Percentiles rank a stretch among this genome's conserved stretches.
Conservation (phyloP, 1,284 basidiomycete species). For the Cutaneotrichosporon sp. region DNA sequence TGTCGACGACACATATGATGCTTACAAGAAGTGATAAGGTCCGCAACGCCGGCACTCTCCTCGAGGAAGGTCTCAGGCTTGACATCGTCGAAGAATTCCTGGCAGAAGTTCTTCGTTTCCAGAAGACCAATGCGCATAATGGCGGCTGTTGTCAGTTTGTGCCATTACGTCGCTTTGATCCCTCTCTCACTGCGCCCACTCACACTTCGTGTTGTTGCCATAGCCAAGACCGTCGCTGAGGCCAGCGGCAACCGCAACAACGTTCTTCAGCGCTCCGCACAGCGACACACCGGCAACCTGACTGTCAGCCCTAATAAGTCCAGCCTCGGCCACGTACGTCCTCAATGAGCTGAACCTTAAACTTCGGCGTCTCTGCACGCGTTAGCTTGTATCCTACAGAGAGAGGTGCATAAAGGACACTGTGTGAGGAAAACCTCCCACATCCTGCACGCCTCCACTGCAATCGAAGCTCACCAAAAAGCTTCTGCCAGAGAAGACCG, state of each 20-base stretch:
- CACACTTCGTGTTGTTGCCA: conserved; percentile 57
- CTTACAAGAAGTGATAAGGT: conserved; percentile 55
- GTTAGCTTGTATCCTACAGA: neutral
- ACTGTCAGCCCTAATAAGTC: neutral
- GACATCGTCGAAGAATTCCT: conserved; percentile 55
- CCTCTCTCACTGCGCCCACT: conserved; percentile 8
- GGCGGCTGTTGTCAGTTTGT: conserved; percentile 44
- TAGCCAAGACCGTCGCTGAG: conserved; percentile 55
- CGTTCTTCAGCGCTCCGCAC: conserved; percentile 57
- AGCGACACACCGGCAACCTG: conserved; percentile 51
- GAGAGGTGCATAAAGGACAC: neutral
- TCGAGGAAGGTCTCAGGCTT: conserved; percentile 53
- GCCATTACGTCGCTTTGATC: neutral
- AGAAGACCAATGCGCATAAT: conserved; percentile 56
- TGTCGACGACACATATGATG: conserved; percentile 31
- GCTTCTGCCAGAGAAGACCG: conserved; percentile 50
- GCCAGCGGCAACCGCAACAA: conserved; percentile 56
- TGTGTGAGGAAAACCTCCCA: neutral
- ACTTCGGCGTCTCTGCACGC: conserved; percentile 47
- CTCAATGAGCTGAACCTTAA: conserved; percentile 54
- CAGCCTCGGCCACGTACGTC: conserved; percentile 43
- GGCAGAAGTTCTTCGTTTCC: conserved; percentile 52
- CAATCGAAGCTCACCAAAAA: conserved; percentile 43
- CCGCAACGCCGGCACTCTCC: conserved; percentile 55
- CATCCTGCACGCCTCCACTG: neutral